Conservation (phyloP, 768 basidiomycete species). For the Lentinula lateritia region DNA sequence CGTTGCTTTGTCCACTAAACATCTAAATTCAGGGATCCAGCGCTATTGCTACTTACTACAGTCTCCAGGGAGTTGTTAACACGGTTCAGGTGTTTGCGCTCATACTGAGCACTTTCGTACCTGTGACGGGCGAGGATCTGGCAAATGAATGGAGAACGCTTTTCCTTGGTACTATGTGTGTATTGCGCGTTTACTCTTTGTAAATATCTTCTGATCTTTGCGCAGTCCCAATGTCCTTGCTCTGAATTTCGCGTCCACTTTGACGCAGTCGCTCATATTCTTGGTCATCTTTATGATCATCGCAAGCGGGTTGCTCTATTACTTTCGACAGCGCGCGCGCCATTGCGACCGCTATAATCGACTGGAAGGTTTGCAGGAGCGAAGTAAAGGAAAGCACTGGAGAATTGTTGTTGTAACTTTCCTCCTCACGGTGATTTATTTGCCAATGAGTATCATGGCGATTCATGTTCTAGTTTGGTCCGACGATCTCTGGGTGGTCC, state of each 20-base stretch:
- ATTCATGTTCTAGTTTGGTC: slow-evolving; percentile 76
- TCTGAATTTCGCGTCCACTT: slow-evolving; percentile 62
- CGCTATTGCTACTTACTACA: slow-evolving; percentile 61
- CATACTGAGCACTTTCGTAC: slow-evolving; percentile 53
- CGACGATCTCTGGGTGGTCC: slow-evolving; percentile 67
- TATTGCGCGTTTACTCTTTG: not conserved
- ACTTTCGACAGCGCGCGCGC: slow-evolving; percentile 47
- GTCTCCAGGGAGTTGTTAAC: slow-evolving; percentile 62
- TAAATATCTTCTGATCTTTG: slow-evolving; percentile 6
- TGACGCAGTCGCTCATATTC: slow-evolving; percentile 54
- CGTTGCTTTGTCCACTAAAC: not conserved
- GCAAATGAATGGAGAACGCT: slow-evolving; percentile 49
- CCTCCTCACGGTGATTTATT: slow-evolving; percentile 60
- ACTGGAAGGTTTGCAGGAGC: slow-evolving; percentile 51
- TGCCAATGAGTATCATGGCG: slow-evolving; percentile 74
- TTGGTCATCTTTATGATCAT: slow-evolving; percentile 55
- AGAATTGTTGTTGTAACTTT: slow-evolving; percentile 59
- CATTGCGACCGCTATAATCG: slow-evolving; percentile 43
- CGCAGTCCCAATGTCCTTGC: slow-evolving; percentile 67
- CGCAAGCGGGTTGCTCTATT: slow-evolving; percentile 47
- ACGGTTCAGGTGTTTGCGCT: slow-evolving; percentile 70
- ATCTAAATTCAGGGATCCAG: slow-evolving; percentile 53
- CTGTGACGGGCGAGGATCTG: slow-evolving; percentile 29
- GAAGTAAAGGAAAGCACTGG: slow-evolving; percentile 39
- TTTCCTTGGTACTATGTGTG: slow-evolving; percentile 66